Base-by-base conservation (phyloP, 116 monocot genomes). In the Posidonia oceanica region DNA sequence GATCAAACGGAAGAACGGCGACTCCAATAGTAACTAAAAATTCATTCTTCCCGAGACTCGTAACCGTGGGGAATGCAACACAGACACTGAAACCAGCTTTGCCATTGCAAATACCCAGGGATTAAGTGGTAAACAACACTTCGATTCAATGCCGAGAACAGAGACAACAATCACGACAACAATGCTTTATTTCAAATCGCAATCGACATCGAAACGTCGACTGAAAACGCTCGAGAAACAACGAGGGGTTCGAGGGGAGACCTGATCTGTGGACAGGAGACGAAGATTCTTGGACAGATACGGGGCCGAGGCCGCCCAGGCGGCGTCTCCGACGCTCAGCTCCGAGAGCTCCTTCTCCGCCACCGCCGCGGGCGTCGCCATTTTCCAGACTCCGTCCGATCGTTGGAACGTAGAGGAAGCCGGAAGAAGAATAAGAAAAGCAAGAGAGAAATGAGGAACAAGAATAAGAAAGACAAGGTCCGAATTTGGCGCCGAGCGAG, bases 241-340 rank as follows among this genome's bases (percentile, higher is more conserved):
- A n/a, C 41, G 29, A 63, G 52, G 18, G 4, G 20, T 39, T 23
- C 48, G 18, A 57, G 4, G 5, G 48, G 22, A 52, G n/a, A 69
- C 21, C 84, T 91, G 83, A 54, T 79, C 68, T 0, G 64, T 40
- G 0, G 79, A 79, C 66, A 91, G 87, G 52, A 91, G 64, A 4
- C 20, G 5, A 39, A 91, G 75, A 71, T 91, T 91, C 75, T 69
- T 87, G 68, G 36, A 54, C 2, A 87, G 85, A 57, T 71, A 66
- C 12, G 87, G 84, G 5, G 75, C 73, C 0, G 76, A n/a, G 7
- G 74, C 42, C 0, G 79, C 80, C 84, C 84, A 82, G 7, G 58
- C 76, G 4, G 20, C 59, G 64, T 48, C 68, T 55, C 11, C 54
- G 38, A 69, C 42, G 66, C 36, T 64, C 61, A 74, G 39, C 64